Base-by-base conservation (phyloP, 805 yeast species). In the Torulaspora quercuum region DNA sequence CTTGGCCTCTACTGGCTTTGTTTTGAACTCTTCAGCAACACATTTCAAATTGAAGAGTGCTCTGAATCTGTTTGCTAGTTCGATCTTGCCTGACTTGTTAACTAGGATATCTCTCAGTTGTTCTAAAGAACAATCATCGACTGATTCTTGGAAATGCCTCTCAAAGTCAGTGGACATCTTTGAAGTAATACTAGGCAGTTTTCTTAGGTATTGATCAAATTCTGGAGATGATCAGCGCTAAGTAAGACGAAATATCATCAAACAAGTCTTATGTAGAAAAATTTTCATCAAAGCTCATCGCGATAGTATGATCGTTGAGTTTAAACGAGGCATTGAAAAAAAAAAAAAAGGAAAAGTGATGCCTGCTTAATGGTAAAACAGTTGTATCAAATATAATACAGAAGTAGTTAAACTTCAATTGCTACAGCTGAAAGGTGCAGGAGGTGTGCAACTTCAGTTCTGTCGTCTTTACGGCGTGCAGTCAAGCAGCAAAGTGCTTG, bases 21-120 rank as follows among this genome's bases (percentile, higher is more conserved):
- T 61, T 26, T 65, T 59, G 25, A 81, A 78, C 42, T 87, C 94
- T 31, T 81, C 77, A 24, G 95, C 98, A 35, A 85, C 69, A 30
- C 85, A 76, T 64, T 92, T 92, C 52, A 92, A 70, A 65, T 82
- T 87, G 72, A 92, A 92, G 22, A 92, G 72, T 5, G 98, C 97
- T 62, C 99, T 76, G 67, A 92, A 92, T 54, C 99, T 75, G 61
- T 75, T 78, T 4, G 96, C 92, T 21, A 92, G 73, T 39, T 82
- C 80, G 13, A 76, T 77, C 10, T 78, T 68, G 3, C 95, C 95
- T 3, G 69, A 51, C 46, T 69, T 73, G 69, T 82, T 81, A 37
- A 75, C 59, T 39, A 84, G 67, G 38, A 82, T 72, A 50, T 83
- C 92, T 64, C 92, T 75, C 43, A 84, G 69, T 52, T 78, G 76